A percentile compares a stretch with the other conserved stretches of the same genome.
Conservation (phyloP, 2,329 filamentous ascomycete species). For the Verticillium nubilum region DNA sequence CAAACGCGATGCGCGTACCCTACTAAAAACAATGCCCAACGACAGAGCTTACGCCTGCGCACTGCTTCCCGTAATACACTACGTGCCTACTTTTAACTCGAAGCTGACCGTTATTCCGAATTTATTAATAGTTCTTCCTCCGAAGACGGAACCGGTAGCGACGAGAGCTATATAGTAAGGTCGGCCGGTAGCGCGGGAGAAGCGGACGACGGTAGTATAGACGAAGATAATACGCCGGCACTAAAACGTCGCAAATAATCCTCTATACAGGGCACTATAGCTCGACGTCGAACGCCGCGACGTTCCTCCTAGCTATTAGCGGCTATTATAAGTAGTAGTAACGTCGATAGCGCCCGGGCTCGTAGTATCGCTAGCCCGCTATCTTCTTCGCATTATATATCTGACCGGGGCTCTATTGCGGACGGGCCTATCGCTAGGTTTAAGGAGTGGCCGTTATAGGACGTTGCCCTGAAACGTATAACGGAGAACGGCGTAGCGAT, state of each 20-base stretch:
- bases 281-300: background rate
- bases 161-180: background rate
- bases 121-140: background rate
- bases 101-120: background rate
- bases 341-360: background rate
- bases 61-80: background rate
- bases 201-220: background rate
- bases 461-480: slow-evolving; percentile 1
- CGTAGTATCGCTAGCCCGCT: background rate
- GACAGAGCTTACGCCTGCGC: background rate
- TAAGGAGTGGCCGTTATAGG: slow-evolving; percentile 3
- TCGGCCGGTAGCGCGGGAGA: background rate
- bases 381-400: background rate
- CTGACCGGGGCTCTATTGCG: background rate
- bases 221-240: slow-evolving; percentile 6
- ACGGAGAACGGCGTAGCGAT: background rate
- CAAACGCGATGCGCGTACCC: background rate
- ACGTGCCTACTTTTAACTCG: background rate
- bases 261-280: background rate
- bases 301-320: background rate
- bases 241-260: slow-evolving; percentile 7
- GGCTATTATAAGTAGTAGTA: background rate
- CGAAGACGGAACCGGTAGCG: background rate
- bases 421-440: background rate
- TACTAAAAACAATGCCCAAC: background rate